A percentile compares a stretch with the other conserved stretches of the same genome.
Evolutionary conservation across 2,329 filamentous ascomycete species (phyloP).

Genomic region (Xylariaceae sp.): DNA sequence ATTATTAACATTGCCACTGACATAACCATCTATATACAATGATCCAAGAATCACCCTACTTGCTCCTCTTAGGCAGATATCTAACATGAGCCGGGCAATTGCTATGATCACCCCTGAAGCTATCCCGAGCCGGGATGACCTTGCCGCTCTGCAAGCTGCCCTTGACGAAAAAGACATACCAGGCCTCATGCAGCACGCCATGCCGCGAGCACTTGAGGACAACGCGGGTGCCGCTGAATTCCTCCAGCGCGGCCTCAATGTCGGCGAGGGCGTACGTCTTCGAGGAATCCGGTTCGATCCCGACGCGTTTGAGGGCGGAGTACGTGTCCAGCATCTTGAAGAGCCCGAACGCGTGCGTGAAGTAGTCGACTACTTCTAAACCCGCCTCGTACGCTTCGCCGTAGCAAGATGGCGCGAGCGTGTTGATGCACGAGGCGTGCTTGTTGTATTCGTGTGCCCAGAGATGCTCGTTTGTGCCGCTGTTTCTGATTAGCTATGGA

Average conservation of each 20-base stretch:
- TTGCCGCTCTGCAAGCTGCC: slow-evolving; percentile 48
- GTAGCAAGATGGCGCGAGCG: slow-evolving; percentile 63
- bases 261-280: slow-evolving; percentile 42
- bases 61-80: slow-evolving; percentile 39
- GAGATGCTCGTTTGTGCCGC: slow-evolving; percentile 43
- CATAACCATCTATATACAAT: neutral
- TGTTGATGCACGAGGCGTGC: slow-evolving; percentile 69
- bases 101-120: slow-evolving; percentile 36
- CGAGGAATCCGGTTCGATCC: slow-evolving; percentile 36
- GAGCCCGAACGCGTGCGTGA: slow-evolving; percentile 39
- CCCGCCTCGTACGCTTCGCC: slow-evolving; percentile 44
- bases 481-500: slow-evolving; percentile 14
- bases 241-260: slow-evolving; percentile 41
- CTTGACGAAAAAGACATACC: slow-evolving; percentile 52
- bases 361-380: slow-evolving; percentile 45
- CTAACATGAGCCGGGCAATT: slow-evolving; percentile 39
- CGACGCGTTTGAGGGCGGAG: slow-evolving; percentile 36
- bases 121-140: slow-evolving; percentile 43
- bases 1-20: neutral
- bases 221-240: slow-evolving; percentile 42
- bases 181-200: slow-evolving; percentile 47
- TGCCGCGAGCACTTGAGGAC: slow-evolving; percentile 41
- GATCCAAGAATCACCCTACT: neutral
- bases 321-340: slow-evolving; percentile 43
- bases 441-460: slow-evolving; percentile 72